phyloP scores from a whole-genome alignment of 1,284 basidiomycete species.

The Golubevia pallescens region DNA sequence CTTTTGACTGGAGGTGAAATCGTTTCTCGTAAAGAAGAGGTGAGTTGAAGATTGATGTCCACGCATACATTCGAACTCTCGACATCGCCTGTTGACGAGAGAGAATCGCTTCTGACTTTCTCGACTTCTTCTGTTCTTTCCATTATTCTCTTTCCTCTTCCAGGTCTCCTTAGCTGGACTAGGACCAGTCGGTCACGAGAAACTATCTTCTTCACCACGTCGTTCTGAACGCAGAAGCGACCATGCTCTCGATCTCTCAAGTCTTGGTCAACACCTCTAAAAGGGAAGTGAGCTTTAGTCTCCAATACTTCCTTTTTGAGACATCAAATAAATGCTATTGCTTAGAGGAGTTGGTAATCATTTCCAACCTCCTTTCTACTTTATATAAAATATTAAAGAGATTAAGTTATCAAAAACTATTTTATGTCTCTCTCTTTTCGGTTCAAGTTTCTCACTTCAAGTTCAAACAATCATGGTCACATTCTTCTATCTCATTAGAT shows the following conservation, averaged over 20 bases:
- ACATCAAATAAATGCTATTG: not conserved
- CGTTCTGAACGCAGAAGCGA: not conserved
- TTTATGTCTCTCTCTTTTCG: too few species aligned
- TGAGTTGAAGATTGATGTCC: not conserved
- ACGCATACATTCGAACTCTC: not conserved
- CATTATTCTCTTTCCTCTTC: not conserved
- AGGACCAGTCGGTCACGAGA: not conserved
- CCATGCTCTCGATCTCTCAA: not conserved
- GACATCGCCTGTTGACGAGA: too few species aligned
- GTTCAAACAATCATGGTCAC: too few species aligned
- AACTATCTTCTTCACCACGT: not conserved
- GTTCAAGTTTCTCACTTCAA: too few species aligned
- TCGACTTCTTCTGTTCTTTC: not conserved
- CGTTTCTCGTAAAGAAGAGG: not conserved
- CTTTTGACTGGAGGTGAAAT: not conserved
- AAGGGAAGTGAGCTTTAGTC: not conserved
- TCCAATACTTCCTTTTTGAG: not conserved
- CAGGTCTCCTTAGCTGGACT: not conserved
- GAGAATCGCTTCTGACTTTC: not conserved
- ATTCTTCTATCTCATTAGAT: too few species aligned
- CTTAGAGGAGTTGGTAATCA: too few species aligned
- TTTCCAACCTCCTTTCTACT: not conserved
- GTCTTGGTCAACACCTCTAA: not conserved
- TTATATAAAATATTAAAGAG: not conserved
- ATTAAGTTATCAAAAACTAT: too few species aligned